phyloP scores from a whole-genome alignment of 495 filamentous ascomycete species.

The Penicillium paradoxum region DNA sequence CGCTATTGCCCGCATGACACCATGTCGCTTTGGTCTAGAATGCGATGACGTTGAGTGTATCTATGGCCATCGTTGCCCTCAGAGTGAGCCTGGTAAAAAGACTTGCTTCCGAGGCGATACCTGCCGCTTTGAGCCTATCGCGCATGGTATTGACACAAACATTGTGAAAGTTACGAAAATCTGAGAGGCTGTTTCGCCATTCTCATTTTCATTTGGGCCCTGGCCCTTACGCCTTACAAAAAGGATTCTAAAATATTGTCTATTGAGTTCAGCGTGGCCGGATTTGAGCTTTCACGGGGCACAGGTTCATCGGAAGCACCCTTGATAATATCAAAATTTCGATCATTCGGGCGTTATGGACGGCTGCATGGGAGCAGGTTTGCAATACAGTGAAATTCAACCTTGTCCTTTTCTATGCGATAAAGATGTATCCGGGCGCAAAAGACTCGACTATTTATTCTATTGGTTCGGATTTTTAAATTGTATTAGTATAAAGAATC shows the following conservation, averaged over 20 bases:
- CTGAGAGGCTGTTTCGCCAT: slow-evolving; percentile 16
- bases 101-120: slow-evolving; percentile 48
- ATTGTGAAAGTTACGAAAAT: slow-evolving; percentile 51
- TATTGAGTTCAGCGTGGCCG: slow-evolving; percentile 4
- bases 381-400: not conserved
- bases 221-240: not conserved
- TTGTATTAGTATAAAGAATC: slow-evolving; percentile 8
- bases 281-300: slow-evolving; percentile 6
- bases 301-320: not conserved
- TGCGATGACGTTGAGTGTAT: slow-evolving; percentile 77
- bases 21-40: slow-evolving; percentile 66
- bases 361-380: slow-evolving; percentile 6
- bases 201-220: slow-evolving; percentile 1
- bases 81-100: slow-evolving; percentile 44
- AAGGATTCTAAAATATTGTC: slow-evolving; percentile 1
- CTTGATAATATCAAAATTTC: slow-evolving; percentile 7
- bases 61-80: slow-evolving; percentile 66
- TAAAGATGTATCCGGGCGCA: slow-evolving; percentile 1
- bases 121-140: slow-evolving; percentile 46
- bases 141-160: slow-evolving; percentile 49
- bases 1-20: slow-evolving; percentile 70
- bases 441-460: not conserved
- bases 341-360: slow-evolving; percentile 4
- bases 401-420: not conserved
- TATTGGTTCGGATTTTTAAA: not conserved